Base-by-base conservation (phyloP, 345 rosid species). In the Salix viminalis region DNA sequence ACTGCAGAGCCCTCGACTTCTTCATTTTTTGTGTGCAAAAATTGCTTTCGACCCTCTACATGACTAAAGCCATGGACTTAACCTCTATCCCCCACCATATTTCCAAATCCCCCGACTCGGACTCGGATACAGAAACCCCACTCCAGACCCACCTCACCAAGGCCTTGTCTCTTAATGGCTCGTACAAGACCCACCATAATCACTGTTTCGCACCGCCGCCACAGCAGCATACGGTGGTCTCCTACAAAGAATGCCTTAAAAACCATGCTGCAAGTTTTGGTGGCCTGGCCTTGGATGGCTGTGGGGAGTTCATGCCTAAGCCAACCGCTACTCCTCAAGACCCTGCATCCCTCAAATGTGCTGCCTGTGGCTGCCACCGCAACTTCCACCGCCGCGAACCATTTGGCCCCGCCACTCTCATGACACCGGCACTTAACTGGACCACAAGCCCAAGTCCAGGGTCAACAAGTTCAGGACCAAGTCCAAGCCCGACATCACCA, bases 301-400 rank as follows among this genome's bases (percentile, higher is more conserved):
- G 98, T 75, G 93, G 98, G 13, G 98, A 93, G 86, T 93, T 90
- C 81, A 87, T 93, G 92, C 90, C 93, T 0, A 62, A 65, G 34
- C 81, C 86, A 5, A 58, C 77, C 11, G 79, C 88, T 2, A 37
- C 75, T 24, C 76, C 75, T 67, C 34, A 74, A 8, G 90, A 86
- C 67, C 91, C 97, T 26, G 60, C 84, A 46, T 89, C 92, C 21
- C 82, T 91, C 58, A 85, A 76, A 50, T 93, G 98, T 73, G 97
- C 91, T 62, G 97, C 98, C 28, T 93, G 98, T 46, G 97, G 97
- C 56, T 93, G 98, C 83, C 98, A 93, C 87, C 97, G 98, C 74
- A 93, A 90, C 73, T 93, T 93, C 88, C 96, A 93, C 90, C 96
- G 93, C 73, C 94, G 97, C 46, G 84, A 86, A 68, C 75, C 83